phyloP scores from a whole-genome alignment of 257 asterid species.

The Mitragyna speciosa region DNA sequence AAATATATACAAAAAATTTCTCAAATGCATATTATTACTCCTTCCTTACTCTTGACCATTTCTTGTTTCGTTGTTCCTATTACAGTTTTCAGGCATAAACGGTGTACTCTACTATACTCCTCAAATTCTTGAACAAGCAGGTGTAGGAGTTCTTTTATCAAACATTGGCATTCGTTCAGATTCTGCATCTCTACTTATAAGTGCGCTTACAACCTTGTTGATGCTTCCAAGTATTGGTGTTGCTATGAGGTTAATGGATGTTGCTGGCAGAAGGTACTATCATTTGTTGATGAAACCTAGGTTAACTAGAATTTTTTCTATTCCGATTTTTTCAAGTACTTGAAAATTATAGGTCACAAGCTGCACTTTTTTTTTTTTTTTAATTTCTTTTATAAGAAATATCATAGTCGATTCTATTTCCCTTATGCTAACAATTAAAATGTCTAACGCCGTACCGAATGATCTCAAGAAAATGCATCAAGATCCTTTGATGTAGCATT shows the following conservation, averaged over 20 bases:
- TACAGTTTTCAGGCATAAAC: slow-evolving; percentile 91
- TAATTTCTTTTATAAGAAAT: neutral
- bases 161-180: slow-evolving; percentile 75
- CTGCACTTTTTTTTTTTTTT: neutral
- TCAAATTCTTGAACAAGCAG: slow-evolving; percentile 97
- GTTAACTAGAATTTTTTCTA: neutral
- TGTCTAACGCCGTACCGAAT: neutral
- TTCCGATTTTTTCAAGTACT: neutral
- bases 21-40: neutral
- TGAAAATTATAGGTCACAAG: neutral
- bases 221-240: slow-evolving; percentile 97
- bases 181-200: slow-evolving; percentile 81
- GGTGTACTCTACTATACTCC: slow-evolving; percentile 98
- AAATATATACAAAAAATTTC: neutral
- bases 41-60: neutral
- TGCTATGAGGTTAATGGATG: slow-evolving; percentile 92
- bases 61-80: neutral
- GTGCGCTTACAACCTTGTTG: slow-evolving; percentile 75
- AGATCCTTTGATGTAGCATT: neutral
- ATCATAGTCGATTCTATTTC: neutral
- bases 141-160: slow-evolving; percentile 81
- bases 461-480: neutral
- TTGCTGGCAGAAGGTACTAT: slow-evolving; percentile 86
- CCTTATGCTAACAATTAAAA: neutral
- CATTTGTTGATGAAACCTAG: neutral